Conservation (phyloP, 2,329 filamentous ascomycete genomes). For the Ophiobolus disseminans region DNA sequence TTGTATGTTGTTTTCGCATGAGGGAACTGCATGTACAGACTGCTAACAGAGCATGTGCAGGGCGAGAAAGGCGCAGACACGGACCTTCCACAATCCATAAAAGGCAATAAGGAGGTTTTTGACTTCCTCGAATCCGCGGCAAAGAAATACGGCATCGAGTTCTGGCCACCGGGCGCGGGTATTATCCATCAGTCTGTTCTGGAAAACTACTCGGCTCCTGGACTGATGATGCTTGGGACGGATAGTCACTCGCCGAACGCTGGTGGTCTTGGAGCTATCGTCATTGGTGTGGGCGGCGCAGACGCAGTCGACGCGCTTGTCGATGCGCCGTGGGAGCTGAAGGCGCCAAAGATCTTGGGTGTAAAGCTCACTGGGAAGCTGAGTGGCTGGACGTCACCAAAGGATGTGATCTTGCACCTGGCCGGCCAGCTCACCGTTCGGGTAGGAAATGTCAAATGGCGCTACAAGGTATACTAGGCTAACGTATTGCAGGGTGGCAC, state of each 20-base stretch:
- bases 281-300: slow-evolving; percentile 95
- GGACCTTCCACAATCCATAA: slow-evolving; percentile 84
- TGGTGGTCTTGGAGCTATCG: slow-evolving; percentile 90
- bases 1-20: no score
- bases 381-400: slow-evolving; percentile 89
- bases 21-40: no score
- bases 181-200: slow-evolving; percentile 90
- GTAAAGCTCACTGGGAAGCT: slow-evolving; percentile 84
- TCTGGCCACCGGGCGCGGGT: slow-evolving; percentile 51
- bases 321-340: slow-evolving; percentile 95
- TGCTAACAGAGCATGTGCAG: slow-evolving; percentile 1
- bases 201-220: slow-evolving; percentile 97
- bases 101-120: slow-evolving; percentile 95
- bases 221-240: slow-evolving; percentile 97
- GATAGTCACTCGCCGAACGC: slow-evolving; percentile 98
- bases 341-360: slow-evolving; percentile 88
- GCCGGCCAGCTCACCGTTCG: slow-evolving; percentile 90
- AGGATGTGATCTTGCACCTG: slow-evolving; percentile 91
- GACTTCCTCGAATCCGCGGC: slow-evolving; percentile 91
- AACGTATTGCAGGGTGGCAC: slow-evolving; percentile 71
- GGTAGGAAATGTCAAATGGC: slow-evolving; percentile 36
- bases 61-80: slow-evolving; percentile 87
- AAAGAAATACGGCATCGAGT: slow-evolving; percentile 57
- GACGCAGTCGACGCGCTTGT: slow-evolving; percentile 97
- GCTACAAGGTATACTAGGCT: slow-evolving; percentile 9